phyloP scores from a whole-genome alignment of 768 basidiomycete species.

The Dentipellis fragilis region DNA sequence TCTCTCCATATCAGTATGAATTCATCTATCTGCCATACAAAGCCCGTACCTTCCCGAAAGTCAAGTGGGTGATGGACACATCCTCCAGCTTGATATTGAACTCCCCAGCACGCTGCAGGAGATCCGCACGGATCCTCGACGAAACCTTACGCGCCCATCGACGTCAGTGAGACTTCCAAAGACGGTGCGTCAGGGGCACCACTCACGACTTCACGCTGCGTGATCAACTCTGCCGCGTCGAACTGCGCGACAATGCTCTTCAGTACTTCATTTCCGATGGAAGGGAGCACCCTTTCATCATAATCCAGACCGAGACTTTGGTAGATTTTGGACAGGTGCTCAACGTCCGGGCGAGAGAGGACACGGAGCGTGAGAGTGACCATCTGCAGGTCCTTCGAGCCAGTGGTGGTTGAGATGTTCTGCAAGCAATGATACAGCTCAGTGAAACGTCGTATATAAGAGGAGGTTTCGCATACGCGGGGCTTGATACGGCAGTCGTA shows the following conservation, averaged over 20 bases:
- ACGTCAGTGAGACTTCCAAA: not conserved
- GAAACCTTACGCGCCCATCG: constrained; percentile 49
- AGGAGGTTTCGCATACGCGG: constrained; percentile 41
- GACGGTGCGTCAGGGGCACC: constrained; percentile 19
- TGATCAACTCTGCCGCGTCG: constrained; percentile 93
- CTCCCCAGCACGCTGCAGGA: constrained; percentile 88
- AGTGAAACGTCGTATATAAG: not conserved
- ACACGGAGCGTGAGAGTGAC: constrained; percentile 95
- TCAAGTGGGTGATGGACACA: constrained; percentile 90
- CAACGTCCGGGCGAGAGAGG: constrained; percentile 84
- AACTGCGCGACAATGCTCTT: constrained; percentile 99
- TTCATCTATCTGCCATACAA: not conserved
- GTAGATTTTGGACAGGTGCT: constrained; percentile 87
- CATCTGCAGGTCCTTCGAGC: constrained; percentile 98
- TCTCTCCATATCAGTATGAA: constrained; percentile 1
- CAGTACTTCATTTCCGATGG: constrained; percentile 95
- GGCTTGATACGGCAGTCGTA: constrained; percentile 98
- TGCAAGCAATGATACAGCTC: constrained; percentile 21
- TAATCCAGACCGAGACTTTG: constrained; percentile 92
- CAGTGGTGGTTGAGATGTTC: constrained; percentile 99
- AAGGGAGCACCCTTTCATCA: constrained; percentile 94
- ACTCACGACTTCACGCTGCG: constrained; percentile 92
- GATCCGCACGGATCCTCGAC: constrained; percentile 83
- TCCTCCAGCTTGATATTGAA: constrained; percentile 95
- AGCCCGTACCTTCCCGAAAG: constrained; percentile 66